Evolutionary conservation across 2,329 filamentous ascomycete genomes (phyloP).

Genomic region (Verticillium zaregamsianum): DNA sequence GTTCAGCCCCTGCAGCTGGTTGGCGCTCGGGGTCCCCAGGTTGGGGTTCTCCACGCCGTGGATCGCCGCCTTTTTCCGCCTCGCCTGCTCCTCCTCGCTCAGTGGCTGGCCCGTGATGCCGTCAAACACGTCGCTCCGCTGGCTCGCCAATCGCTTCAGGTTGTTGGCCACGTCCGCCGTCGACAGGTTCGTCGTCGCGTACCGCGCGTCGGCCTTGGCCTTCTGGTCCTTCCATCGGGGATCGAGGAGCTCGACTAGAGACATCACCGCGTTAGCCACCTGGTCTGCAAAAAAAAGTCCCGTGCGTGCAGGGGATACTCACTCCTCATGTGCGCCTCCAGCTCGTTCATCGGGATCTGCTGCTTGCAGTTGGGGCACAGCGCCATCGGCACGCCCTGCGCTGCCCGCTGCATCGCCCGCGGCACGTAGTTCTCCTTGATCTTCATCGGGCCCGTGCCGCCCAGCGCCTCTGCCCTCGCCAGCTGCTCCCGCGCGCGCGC

Average conservation of each 20-base stretch:
- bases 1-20: conserved; percentile 61
- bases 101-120: conserved; percentile 62
- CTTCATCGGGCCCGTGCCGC: conserved; percentile 68
- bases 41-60: conserved; percentile 53
- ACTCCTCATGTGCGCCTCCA: conserved; percentile 91
- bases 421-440: conserved; percentile 93
- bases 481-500: conserved; percentile 64
- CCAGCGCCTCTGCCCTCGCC: conserved; percentile 72
- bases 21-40: conserved; percentile 28
- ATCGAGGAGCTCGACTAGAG: conserved; percentile 79
- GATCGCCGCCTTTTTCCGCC: conserved; percentile 70
- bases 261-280: conserved; percentile 25
- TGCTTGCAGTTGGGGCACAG: conserved; percentile 93
- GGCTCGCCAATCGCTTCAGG: conserved; percentile 87
- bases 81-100: conserved; percentile 67
- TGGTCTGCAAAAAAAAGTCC: too few relatives aligned
- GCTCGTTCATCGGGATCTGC: conserved; percentile 79
- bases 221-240: conserved; percentile 95
- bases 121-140: conserved; percentile 85
- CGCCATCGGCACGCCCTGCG: conserved; percentile 61
- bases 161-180: conserved; percentile 89
- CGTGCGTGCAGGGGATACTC: conserved; percentile 22
- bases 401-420: conserved; percentile 68
- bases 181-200: conserved; percentile 79
- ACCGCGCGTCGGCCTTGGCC: conserved; percentile 80